These are phyloP conservation scores for Neurospora sp. DNA, from an alignment of 495 filamentous ascomycete species.

Conservation along the genomic window DNA sequence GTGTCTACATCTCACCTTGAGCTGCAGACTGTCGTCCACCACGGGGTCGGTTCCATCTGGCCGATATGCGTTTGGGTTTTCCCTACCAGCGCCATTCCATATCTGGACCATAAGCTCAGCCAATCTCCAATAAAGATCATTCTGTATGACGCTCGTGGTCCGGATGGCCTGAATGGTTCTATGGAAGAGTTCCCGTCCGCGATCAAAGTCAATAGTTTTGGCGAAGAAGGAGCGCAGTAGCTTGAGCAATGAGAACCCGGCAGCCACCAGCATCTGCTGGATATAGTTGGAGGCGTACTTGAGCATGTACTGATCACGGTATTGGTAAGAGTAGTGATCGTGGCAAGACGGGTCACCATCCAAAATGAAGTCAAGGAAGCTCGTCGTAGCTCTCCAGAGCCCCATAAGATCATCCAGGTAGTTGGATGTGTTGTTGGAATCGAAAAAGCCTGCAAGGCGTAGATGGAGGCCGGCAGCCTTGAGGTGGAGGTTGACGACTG, in stretches of 20 bases:
- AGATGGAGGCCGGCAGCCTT: conserved; percentile 74
- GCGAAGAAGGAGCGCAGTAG: conserved; percentile 78
- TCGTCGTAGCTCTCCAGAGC: conserved; percentile 64
- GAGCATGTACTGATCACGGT: conserved; percentile 40
- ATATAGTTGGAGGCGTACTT: conserved; percentile 75
- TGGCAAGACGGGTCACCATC: conserved; percentile 30
- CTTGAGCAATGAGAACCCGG: conserved; percentile 75
- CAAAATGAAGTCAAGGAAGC: conserved; percentile 66
- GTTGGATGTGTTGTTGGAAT: conserved; percentile 60
- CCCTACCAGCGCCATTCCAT: conserved; percentile 66
- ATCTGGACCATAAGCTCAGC: conserved; percentile 88
- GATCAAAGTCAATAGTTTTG: conserved; percentile 58
- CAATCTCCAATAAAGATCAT: conserved; percentile 76
- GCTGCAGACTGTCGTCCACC: conserved; percentile 64
- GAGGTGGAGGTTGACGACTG: conserved; percentile 62
- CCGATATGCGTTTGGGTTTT: conserved; percentile 29
- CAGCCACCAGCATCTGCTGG: conserved; percentile 85
- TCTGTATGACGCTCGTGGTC: conserved; percentile 65
- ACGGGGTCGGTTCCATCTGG: conserved; percentile 29
- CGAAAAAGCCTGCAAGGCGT: conserved; percentile 80
- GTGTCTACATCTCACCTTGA: conserved; percentile 82
- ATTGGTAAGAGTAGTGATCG: conserved; percentile 17
- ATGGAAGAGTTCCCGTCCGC: conserved; percentile 67
- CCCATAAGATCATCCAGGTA: conserved; percentile 70
- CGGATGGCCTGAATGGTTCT: conserved; percentile 68